Evolutionary conservation across 148 eudicot species (phyloP).

Genomic region (Cornus florida): DNA sequence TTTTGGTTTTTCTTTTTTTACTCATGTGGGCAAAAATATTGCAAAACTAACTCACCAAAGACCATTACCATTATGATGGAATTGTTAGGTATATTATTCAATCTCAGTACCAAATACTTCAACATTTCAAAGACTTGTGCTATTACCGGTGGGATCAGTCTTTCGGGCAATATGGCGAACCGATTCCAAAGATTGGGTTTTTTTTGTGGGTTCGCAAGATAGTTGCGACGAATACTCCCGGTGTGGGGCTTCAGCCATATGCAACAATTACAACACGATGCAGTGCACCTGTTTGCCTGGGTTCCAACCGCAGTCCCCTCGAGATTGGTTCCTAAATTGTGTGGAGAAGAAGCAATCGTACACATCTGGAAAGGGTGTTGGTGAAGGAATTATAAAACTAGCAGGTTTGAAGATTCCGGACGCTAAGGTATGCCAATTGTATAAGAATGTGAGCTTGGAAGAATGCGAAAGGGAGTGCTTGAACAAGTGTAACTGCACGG

Average conservation of each 20-base stretch:
- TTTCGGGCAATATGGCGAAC: constrained; percentile 33
- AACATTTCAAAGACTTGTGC: constrained; percentile 30
- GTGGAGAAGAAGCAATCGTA: constrained; percentile 11
- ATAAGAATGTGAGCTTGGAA: too few species aligned
- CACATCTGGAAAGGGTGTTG: too few species aligned
- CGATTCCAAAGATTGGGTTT: constrained; percentile 25
- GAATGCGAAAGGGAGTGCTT: too few species aligned
- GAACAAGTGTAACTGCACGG: constrained; percentile 40
- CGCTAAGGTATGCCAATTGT: neutral
- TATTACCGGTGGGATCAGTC: constrained; percentile 40
- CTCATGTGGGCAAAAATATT: too few species aligned
- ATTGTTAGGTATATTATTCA: constrained; percentile 10
- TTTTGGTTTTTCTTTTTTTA: neutral
- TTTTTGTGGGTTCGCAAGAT: constrained; percentile 32
- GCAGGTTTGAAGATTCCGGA: too few species aligned
- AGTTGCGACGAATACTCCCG: constrained; percentile 31
- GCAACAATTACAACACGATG: constrained; percentile 23
- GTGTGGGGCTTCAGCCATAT: constrained; percentile 32
- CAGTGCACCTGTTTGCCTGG: constrained; percentile 38
- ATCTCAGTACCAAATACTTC: constrained; percentile 23
- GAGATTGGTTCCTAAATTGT: constrained; percentile 31
- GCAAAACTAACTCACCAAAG: too few species aligned
- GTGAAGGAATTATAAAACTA: too few species aligned
- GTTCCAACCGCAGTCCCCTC: constrained; percentile 32
- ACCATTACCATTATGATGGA: too few species aligned